Evolutionary conservation across 2,329 filamentous ascomycete species (phyloP), one percentile per base, ranked within the genome.

Genomic region (Sporothrix globosa): DNA sequence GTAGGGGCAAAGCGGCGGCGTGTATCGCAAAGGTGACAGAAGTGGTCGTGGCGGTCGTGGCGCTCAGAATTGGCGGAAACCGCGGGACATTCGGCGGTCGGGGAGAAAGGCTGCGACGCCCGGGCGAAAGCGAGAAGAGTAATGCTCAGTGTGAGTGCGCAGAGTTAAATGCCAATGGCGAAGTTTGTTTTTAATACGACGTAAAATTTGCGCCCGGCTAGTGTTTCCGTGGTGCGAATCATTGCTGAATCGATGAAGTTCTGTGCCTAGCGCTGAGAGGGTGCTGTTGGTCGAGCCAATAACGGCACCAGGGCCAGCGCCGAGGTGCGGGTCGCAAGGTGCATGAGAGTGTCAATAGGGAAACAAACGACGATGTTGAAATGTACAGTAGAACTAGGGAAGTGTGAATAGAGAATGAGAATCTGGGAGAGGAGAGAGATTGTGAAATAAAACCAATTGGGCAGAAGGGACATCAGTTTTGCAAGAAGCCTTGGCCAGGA

Each of bases 31-130:
- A 54, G 24, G 19, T 13, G 27, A 24, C 2, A 48, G 17, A 48
- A 41, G 21, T 50, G 4, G 48, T 21, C 27, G 39, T 61, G 56
- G 56, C 58, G 39, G 58, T 46, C 21, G 56, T 61, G 56, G 34
- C 34, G 39, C 13, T 53, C 39, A 56, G 67, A 13, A 13, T 46
- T 24, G 27, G 60, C 50, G 50, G 70, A 11, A 41, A 56, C 27
- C 61, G 72, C 72, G 72, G 72, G 58, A 71, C 68, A 66, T 66
- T 71, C 70, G 72, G 72, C 48, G 67, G 41, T 69, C 71, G 71
- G 68, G 19, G 41, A 17, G 58, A 54, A 54, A 53, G 14, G 54
- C 58, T 71, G 70, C 67, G 60, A 69, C 70, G 24, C 34, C 66
- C 52, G 39, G 39, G 21, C 21, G 17, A 30, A 9, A 39, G 56